Evolutionary conservation across 2,329 filamentous ascomycete species (phyloP).

Genomic region (Phialocephala sp.): DNA sequence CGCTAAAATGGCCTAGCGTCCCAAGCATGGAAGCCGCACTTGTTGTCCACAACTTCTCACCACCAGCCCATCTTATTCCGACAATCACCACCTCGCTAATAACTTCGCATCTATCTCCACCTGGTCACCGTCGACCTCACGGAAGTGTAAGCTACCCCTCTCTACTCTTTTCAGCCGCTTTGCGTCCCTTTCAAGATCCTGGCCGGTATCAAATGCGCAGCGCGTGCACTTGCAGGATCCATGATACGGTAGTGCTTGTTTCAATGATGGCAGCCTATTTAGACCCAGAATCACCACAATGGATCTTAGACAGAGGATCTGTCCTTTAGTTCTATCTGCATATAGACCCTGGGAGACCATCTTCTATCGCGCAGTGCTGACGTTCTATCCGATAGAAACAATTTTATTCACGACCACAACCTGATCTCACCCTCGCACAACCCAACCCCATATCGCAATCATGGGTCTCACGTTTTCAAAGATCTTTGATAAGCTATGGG

Average conservation of each 20-base stretch:
- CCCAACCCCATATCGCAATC: constrained; percentile 59
- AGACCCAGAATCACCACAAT: constrained; percentile 25
- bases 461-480: constrained; percentile 99
- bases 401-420: constrained; percentile 37
- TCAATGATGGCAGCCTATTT: constrained; percentile 37
- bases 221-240: constrained; percentile 28
- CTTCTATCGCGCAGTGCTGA: constrained; percentile 31
- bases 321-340: constrained; percentile 34
- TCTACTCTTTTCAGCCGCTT: constrained; percentile 15
- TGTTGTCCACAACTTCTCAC: constrained; percentile 29
- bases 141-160: constrained; percentile 36
- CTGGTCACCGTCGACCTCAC: constrained; percentile 38
- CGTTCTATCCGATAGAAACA: constrained; percentile 27
- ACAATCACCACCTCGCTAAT: constrained; percentile 41
- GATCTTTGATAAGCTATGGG: constrained; percentile 94
- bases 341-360: constrained; percentile 24
- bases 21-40: constrained; percentile 13
- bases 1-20: background rate
- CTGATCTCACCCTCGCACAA: constrained; percentile 44
- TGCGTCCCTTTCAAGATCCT: constrained; percentile 15
- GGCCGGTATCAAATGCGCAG: constrained; percentile 28
- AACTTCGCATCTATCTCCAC: constrained; percentile 40
- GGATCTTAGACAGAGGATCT: constrained; percentile 32
- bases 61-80: constrained; percentile 30
- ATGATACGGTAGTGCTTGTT: constrained; percentile 29